phyloP scores from a whole-genome alignment of 345 rosid genomes.

The Mercurialis annua region DNA sequence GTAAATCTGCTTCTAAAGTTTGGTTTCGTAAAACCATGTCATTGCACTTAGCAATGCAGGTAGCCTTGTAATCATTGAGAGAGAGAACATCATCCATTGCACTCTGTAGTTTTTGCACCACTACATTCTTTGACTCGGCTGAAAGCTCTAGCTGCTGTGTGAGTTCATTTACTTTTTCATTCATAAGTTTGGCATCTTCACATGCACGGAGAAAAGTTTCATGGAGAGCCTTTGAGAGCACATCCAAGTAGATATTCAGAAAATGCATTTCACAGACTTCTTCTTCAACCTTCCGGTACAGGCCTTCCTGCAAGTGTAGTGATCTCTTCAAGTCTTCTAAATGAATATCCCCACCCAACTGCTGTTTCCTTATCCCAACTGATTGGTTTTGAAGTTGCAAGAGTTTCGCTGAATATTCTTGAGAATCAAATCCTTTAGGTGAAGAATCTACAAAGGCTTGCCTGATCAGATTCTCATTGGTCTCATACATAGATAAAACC shows the following conservation, averaged over 20 bases:
- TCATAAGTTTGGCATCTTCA: slow-evolving; percentile 43
- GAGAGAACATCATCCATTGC: slow-evolving; percentile 62
- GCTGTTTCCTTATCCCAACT: slow-evolving; percentile 44
- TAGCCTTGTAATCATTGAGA: slow-evolving; percentile 53
- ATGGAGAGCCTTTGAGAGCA: slow-evolving; percentile 63
- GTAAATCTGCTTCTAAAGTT: slow-evolving; percentile 52
- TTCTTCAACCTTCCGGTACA: slow-evolving; percentile 74
- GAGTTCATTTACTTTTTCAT: slow-evolving; percentile 48
- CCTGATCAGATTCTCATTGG: slow-evolving; percentile 84
- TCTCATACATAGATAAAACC: slow-evolving; percentile 85
- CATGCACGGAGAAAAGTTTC: slow-evolving; percentile 63
- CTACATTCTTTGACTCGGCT: slow-evolving; percentile 52
- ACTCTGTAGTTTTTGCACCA: slow-evolving; percentile 60
- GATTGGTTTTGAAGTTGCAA: slow-evolving; percentile 42
- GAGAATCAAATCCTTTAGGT: slow-evolving; percentile 36
- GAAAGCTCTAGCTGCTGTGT: slow-evolving; percentile 61
- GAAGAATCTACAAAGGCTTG: slow-evolving; percentile 68
- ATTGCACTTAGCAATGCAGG: slow-evolving; percentile 53
- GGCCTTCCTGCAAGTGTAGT: slow-evolving; percentile 72
- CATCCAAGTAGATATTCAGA: slow-evolving; percentile 64
- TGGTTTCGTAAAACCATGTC: slow-evolving; percentile 57
- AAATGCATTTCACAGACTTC: slow-evolving; percentile 71
- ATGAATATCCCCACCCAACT: slow-evolving; percentile 62
- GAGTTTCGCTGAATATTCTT: slow-evolving; percentile 34
- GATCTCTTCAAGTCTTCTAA: slow-evolving; percentile 73